Percentiles rank a stretch among this genome's conserved stretches.
These are phyloP conservation scores for Auricularia sp. DNA, from an alignment of 768 basidiomycete species.

Conservation along the genomic window DNA sequence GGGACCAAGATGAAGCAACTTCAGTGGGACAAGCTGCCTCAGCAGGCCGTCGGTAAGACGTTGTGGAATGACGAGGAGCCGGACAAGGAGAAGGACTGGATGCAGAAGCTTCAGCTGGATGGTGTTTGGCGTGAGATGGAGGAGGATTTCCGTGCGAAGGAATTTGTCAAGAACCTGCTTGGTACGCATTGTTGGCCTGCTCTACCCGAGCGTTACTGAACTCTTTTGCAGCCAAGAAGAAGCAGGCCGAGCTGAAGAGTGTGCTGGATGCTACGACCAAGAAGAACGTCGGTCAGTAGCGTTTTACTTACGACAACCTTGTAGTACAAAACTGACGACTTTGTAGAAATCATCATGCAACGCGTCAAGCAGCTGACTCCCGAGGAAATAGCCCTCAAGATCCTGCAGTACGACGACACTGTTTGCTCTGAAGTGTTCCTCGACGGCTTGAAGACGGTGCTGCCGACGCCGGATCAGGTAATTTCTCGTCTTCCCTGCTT, in stretches of 20 bases:
- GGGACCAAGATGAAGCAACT: slow-evolving; percentile 93
- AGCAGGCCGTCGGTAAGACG: slow-evolving; percentile 74
- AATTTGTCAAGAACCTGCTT: slow-evolving; percentile 83
- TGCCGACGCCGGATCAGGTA: slow-evolving; percentile 81
- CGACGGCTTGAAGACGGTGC: slow-evolving; percentile 73
- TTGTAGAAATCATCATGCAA: slow-evolving; percentile 82
- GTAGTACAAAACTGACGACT: background rate
- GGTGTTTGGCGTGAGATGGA: slow-evolving; percentile 96
- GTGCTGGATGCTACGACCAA: slow-evolving; percentile 86
- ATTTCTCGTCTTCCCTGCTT: too few species aligned
- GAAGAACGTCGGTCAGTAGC: slow-evolving; percentile 78
- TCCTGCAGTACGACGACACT: slow-evolving; percentile 78
- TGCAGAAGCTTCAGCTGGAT: slow-evolving; percentile 70
- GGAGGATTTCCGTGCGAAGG: slow-evolving; percentile 94
- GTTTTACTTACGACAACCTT: background rate
- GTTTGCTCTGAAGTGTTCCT: slow-evolving; percentile 85
- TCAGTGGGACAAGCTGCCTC: slow-evolving; percentile 97
- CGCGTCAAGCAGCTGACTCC: slow-evolving; percentile 75
- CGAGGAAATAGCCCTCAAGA: slow-evolving; percentile 74
- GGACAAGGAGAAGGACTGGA: slow-evolving; percentile 67
- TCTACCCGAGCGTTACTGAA: background rate
- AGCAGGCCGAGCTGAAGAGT: slow-evolving; percentile 81
- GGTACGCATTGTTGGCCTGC: slow-evolving; percentile 34
- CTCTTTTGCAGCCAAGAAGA: slow-evolving; percentile 53
- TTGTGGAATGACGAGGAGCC: slow-evolving; percentile 70